These are phyloP conservation scores for Colletotrichum tofieldiae DNA, from an alignment of 2,329 filamentous ascomycete genomes.

Conservation along the genomic window DNA sequence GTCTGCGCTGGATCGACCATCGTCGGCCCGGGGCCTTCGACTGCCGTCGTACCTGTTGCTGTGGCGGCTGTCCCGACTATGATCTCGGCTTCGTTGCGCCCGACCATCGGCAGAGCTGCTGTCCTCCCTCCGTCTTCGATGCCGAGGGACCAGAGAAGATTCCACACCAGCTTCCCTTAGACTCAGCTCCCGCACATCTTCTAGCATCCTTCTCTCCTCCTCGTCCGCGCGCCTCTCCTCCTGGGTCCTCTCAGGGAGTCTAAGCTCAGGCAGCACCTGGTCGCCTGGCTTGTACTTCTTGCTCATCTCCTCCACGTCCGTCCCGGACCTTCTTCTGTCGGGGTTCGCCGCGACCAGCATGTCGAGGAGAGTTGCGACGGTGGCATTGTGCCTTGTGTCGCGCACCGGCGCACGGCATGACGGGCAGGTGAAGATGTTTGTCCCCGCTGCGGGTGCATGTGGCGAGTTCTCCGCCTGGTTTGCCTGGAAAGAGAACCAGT, in stretches of 20 bases:
- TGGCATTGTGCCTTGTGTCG: slow-evolving; percentile 91
- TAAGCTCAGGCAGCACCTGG: slow-evolving; percentile 79
- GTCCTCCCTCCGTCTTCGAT: slow-evolving; percentile 44
- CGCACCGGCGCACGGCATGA: slow-evolving; percentile 91
- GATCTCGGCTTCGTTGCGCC: slow-evolving; percentile 41
- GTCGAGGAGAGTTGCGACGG: slow-evolving; percentile 89
- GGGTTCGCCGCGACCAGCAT: slow-evolving; percentile 89
- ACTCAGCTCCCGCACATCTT: slow-evolving; percentile 81
- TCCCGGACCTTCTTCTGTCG: slow-evolving; percentile 76
- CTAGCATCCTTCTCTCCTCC: slow-evolving; percentile 79
- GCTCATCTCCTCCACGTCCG: slow-evolving; percentile 84
- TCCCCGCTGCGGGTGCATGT: slow-evolving; percentile 63
- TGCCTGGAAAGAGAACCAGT: slow-evolving; percentile 93
- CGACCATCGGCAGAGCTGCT: slow-evolving; percentile 41
- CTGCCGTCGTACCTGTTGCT: slow-evolving; percentile 50
- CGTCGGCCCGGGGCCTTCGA: slow-evolving; percentile 50
- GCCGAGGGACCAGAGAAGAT: slow-evolving; percentile 50
- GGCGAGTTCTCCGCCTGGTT: slow-evolving; percentile 68
- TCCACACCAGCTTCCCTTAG: slow-evolving; percentile 76
- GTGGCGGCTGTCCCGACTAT: slow-evolving; percentile 44
- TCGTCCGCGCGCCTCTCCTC: slow-evolving; percentile 72
- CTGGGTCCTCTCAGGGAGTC: slow-evolving; percentile 64
- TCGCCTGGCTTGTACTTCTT: slow-evolving; percentile 87
- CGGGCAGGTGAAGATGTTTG: slow-evolving; percentile 85
- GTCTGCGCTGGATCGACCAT: slow-evolving; percentile 53